Percentiles rank a stretch among this genome's conserved stretches.
Conservation (phyloP, 176 grass and related monocot genomes). For the Aegilops tauschii region DNA sequence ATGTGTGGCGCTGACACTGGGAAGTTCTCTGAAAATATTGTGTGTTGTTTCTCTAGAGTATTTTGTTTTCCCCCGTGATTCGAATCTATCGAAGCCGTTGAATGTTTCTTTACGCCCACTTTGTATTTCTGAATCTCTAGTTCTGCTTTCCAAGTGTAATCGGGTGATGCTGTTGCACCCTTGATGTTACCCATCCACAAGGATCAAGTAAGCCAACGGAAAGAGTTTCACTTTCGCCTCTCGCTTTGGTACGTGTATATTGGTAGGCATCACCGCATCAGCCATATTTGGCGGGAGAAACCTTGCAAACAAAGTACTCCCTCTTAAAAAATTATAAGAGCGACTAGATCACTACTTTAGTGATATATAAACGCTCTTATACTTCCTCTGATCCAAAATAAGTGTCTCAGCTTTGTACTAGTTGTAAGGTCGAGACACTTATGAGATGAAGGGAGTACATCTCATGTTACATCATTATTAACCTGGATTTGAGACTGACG, state of each 20-base stretch:
- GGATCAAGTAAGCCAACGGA: not conserved
- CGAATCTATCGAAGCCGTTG: not conserved
- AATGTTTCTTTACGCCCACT: not conserved
- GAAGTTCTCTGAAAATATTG: not conserved
- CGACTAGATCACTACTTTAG: too few species aligned
- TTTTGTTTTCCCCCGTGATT: not conserved
- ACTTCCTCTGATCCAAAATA: too few species aligned
- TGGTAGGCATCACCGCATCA: not conserved
- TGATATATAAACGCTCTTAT: too few species aligned
- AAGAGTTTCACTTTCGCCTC: not conserved
- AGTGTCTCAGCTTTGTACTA: too few species aligned
- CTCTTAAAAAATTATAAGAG: too few species aligned
- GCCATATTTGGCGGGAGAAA: not conserved
- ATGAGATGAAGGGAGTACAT: too few species aligned
- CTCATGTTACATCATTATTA: not conserved
- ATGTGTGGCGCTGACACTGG: not conserved
- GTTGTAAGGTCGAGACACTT: too few species aligned
- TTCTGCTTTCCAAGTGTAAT: not conserved
- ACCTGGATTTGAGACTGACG: not conserved
- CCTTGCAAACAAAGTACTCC: not conserved
- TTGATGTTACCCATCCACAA: not conserved
- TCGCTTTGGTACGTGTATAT: not conserved
- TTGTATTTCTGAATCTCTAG: slow-evolving; percentile 6
- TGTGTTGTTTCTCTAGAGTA: slow-evolving; percentile 3
- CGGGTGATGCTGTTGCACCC: not conserved